Evolutionary conservation across 139 green algal genomes (phyloP).

Genomic region (Eudorina sp.): DNA sequence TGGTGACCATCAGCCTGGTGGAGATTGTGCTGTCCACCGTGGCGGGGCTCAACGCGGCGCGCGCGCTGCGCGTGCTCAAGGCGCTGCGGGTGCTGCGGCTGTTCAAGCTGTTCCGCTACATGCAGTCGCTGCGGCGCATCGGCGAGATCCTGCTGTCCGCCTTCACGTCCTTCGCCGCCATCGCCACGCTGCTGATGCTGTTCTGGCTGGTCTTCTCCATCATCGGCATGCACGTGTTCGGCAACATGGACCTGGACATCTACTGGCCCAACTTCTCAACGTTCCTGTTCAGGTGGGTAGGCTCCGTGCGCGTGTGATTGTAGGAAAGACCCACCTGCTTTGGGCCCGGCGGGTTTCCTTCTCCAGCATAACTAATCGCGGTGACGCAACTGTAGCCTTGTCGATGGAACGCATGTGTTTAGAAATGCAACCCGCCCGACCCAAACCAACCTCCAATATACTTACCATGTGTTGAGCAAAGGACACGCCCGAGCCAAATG

Average conservation of each 20-base stretch:
- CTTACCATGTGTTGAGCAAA: too few relatives aligned
- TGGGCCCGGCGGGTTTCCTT: too few relatives aligned
- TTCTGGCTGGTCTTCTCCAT: constrained; percentile 91
- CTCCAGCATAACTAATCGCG: too few relatives aligned
- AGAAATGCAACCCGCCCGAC: too few relatives aligned
- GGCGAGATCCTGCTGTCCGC: constrained; percentile 74
- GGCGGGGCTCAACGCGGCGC: constrained; percentile 53
- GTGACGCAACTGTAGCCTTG: too few relatives aligned
- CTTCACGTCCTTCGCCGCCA: constrained; percentile 78
- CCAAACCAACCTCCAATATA: too few relatives aligned
- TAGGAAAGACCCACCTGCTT: too few relatives aligned
- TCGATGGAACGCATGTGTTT: too few relatives aligned
- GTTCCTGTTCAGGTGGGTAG: constrained; percentile 74
- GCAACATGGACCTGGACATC: constrained; percentile 49
- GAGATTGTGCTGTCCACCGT: constrained; percentile 52
- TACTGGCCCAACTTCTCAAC: constrained; percentile 80
- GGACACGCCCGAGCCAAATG: too few relatives aligned
- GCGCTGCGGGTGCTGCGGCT: constrained; percentile 81
- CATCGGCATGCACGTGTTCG: constrained; percentile 87
- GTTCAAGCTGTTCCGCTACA: constrained; percentile 68
- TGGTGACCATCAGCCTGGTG: constrained; percentile 69
- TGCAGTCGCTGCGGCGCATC: constrained; percentile 80
- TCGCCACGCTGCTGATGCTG: constrained; percentile 78
- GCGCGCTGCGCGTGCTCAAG: constrained; percentile 80
- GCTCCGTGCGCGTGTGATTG: too few relatives aligned